These are phyloP conservation scores for Cyberlindnera saturnus DNA, from an alignment of 805 yeast species.

Conservation along the genomic window DNA sequence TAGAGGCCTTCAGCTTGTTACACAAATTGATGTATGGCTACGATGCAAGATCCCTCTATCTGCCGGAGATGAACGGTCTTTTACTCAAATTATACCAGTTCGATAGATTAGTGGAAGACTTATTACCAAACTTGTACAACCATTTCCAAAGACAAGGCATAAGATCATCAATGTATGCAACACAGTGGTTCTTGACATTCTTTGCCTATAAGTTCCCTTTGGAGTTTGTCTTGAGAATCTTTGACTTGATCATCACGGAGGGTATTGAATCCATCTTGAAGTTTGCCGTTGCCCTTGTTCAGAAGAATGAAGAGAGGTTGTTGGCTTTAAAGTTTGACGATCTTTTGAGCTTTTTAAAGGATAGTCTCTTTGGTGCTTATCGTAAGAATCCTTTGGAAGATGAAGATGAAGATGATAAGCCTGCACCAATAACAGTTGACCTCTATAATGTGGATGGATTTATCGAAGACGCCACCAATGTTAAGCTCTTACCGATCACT, in stretches of 20 bases:
- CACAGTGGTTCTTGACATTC: conserved; percentile 95
- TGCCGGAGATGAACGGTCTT: conserved; percentile 92
- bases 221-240: conserved; percentile 79
- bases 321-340: conserved; percentile 67
- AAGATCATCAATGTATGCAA: conserved; percentile 90
- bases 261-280: conserved; percentile 84
- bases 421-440: conserved; percentile 20
- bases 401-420: conserved; percentile 25
- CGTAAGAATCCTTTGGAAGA: conserved; percentile 25
- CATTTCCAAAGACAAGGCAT: conserved; percentile 86
- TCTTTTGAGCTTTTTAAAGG: conserved; percentile 71
- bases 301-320: conserved; percentile 55
- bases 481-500: conserved; percentile 67
- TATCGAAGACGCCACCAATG: conserved; percentile 71
- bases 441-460: conserved; percentile 64
- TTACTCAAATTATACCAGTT: conserved; percentile 82
- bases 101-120: conserved; percentile 78
- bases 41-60: conserved; percentile 67
- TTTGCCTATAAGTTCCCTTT: conserved; percentile 94
- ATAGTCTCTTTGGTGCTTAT: conserved; percentile 68
- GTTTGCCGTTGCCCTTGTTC: conserved; percentile 77
- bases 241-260: conserved; percentile 83
- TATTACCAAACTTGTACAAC: conserved; percentile 60
- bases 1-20: conserved; percentile 79
- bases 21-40: conserved; percentile 81